Conservation (phyloP, 2,329 filamentous ascomycete species). For the Hortaea sp. region DNA sequence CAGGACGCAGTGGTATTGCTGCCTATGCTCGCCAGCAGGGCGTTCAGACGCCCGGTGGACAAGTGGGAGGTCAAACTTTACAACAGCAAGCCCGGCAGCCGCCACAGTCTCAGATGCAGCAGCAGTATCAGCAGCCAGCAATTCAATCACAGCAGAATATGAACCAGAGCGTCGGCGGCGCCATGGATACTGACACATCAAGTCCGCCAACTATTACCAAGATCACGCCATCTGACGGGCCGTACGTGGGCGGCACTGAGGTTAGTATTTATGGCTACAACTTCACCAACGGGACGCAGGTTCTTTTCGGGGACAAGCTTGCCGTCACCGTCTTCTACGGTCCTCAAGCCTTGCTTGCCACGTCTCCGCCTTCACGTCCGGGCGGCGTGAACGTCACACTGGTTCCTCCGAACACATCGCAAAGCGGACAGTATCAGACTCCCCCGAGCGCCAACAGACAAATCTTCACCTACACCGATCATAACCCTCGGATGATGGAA, state of each 20-base stretch:
- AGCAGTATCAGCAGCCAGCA: slow-evolving; percentile 3
- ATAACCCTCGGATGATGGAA: slow-evolving; percentile 35
- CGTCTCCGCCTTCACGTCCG: slow-evolving; percentile 61
- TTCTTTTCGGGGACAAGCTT: slow-evolving; percentile 68
- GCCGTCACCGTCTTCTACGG: slow-evolving; percentile 73
- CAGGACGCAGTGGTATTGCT: slow-evolving; percentile 17
- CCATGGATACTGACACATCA: not conserved
- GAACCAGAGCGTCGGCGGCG: slow-evolving; percentile 11
- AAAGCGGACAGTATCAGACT: slow-evolving; percentile 18
- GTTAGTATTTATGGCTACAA: slow-evolving; percentile 74
- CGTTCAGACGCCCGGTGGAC: slow-evolving; percentile 19
- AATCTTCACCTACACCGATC: slow-evolving; percentile 45
- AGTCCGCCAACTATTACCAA: slow-evolving; percentile 58
- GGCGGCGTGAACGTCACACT: slow-evolving; percentile 64
- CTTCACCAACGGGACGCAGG: slow-evolving; percentile 69
- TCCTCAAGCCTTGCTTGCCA: slow-evolving; percentile 66
- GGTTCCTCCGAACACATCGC: slow-evolving; percentile 26
- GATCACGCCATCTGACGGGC: slow-evolving; percentile 72
- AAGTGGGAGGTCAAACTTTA: slow-evolving; percentile 17
- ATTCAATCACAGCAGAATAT: not conserved
- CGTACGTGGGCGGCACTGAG: slow-evolving; percentile 74
- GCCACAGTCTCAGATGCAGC: slow-evolving; percentile 1
- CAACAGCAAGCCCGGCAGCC: slow-evolving; percentile 3
- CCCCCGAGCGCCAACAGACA: slow-evolving; percentile 15
- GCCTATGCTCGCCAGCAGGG: slow-evolving; percentile 22